Base-by-base conservation (phyloP, 345 rosid species). In the Camelina hispida region DNA sequence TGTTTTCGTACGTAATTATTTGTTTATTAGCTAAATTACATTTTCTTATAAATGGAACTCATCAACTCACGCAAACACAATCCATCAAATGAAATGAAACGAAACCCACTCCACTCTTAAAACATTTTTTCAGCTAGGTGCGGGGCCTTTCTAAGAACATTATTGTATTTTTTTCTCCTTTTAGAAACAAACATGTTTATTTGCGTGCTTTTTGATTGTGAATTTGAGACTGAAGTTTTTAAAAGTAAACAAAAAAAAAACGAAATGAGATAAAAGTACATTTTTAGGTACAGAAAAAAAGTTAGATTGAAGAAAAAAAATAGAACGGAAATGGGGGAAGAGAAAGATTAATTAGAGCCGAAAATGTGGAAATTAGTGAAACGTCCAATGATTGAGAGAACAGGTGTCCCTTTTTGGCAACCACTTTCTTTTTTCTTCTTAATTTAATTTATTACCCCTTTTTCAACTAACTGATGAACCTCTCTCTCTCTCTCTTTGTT, bases 301-400 rank as follows among this genome's bases (percentile, higher is more conserved):
- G 12, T 16, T 6, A 13, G 34, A 9, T 38, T 58, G 15, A 25
- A 42, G 15, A 51, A 51, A 30, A 30, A 9, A 40, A 28, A 51
- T 6, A 51, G 28, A 23, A 34, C 0, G 7, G n/a, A 46, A 17
- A 7, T 22, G n/a, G 54, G 35, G 16, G 35, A 25, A 7, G 16
- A 35, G 37, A 15, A 0, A 9, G 25, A 18, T 55, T 37, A 32
- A 38, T 9, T 75, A 68, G 63, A 61, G 50, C 62, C 62, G 62
- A 61, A 61, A 68, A 32, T 75, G 74, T 60, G 74, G 69, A 68
- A 61, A 75, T 25, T 68, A 61, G 55, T 69, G 79, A 69, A 52
- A 68, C 34, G 30, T 8, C 17, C 35, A 76, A 63, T 69, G 75
- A 76, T 62, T 69, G 60, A 69, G 15, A 9, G 35, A 62, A 69